Conservation (phyloP, 106 monocot genomes). For the Acanthochlamys bracteata region DNA sequence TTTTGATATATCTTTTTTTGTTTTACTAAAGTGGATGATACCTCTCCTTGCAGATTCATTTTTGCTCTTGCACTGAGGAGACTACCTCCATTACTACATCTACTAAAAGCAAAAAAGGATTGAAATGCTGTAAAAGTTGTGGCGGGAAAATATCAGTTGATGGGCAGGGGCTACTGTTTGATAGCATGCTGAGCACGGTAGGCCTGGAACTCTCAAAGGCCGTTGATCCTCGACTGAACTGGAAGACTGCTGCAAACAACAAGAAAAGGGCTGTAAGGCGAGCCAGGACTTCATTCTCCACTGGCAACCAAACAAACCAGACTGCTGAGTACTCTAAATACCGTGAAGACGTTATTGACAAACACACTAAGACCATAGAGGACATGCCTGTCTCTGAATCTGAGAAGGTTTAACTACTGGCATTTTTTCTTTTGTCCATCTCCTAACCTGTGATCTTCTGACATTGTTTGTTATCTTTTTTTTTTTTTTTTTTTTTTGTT, state of each 20-base stretch:
- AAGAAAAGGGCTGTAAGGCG: constrained; percentile 57
- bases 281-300: constrained; percentile 50
- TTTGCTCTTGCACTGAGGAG: constrained; percentile 43
- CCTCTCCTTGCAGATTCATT: constrained; percentile 32
- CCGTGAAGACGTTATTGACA: constrained; percentile 17
- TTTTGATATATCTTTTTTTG: neutral
- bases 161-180: constrained; percentile 20
- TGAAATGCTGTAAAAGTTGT: constrained; percentile 50
- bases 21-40: neutral
- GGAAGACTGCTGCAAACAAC: constrained; percentile 51
- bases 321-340: constrained; percentile 11
- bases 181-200: constrained; percentile 43
- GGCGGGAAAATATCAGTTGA: constrained; percentile 34
- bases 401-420: constrained; percentile 50
- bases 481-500: constrained; percentile 9
- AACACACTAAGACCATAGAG: constrained; percentile 19
- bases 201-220: constrained; percentile 38
- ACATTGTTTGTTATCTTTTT: constrained; percentile 13
- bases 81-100: constrained; percentile 20
- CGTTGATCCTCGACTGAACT: constrained; percentile 55
- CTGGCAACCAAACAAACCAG: constrained; percentile 14
- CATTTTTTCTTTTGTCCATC: neutral
- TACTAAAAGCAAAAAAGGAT: constrained; percentile 15
- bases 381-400: constrained; percentile 69
- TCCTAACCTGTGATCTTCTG: neutral